Conservation (phyloP, 148 eudicot species). For the Talinum fruticosum region DNA sequence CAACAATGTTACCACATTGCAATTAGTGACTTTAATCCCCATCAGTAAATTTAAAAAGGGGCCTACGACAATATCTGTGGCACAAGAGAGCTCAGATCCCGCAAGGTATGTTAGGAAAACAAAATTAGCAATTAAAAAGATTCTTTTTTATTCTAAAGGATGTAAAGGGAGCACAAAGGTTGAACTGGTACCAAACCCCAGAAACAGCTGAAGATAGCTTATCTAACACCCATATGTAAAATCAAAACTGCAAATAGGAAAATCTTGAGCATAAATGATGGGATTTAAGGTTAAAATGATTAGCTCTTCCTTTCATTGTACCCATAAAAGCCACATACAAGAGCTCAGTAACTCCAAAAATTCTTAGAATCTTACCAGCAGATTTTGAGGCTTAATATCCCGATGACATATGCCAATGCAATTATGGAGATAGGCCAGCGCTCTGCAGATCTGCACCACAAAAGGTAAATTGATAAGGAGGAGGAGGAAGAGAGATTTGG, state of each 20-base stretch:
- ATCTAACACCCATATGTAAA: not conserved
- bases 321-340: not conserved
- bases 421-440: constrained; percentile 82
- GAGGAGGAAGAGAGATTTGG: not conserved
- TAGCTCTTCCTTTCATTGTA: not conserved
- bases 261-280: not conserved
- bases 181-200: not conserved
- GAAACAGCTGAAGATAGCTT: not conserved
- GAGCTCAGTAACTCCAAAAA: constrained; percentile 9
- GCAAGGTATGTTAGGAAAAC: not conserved
- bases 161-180: not conserved
- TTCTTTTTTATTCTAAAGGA: not conserved
- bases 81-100: not conserved
- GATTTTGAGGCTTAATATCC: constrained; percentile 93
- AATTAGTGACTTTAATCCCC: not conserved
- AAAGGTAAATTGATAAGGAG: constrained; percentile 1
- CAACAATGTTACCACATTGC: not conserved
- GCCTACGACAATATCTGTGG: not conserved
- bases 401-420: constrained; percentile 92
- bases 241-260: not conserved
- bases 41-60: not conserved
- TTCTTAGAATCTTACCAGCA: constrained; percentile 54
- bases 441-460: constrained; percentile 81
- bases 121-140: not conserved
- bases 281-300: not conserved